These are phyloP conservation scores for Poronia punctata DNA, from an alignment of 495 filamentous ascomycete species.

Conservation along the genomic window DNA sequence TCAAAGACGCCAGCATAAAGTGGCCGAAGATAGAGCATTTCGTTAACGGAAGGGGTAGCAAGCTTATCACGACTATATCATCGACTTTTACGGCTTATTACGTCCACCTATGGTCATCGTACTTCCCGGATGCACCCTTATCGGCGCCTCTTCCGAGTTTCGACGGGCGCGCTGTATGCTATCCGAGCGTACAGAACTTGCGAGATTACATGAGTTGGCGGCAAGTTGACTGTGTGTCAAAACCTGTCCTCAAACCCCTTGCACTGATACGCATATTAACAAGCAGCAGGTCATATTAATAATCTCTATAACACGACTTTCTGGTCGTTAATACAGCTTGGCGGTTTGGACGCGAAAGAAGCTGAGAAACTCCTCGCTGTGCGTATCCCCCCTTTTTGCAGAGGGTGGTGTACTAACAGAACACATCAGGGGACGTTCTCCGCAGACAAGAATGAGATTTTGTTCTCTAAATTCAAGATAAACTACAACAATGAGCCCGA, in stretches of 20 bases:
- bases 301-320: conserved; percentile 98
- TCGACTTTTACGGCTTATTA: conserved; percentile 94
- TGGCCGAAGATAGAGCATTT: conserved; percentile 6
- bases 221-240: conserved; percentile 80
- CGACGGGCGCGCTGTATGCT: conserved; percentile 84
- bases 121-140: conserved; percentile 62
- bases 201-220: conserved; percentile 96
- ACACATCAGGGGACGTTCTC: conserved; percentile 67
- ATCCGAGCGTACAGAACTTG: conserved; percentile 70
- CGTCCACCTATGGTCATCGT: conserved; percentile 67
- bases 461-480: conserved; percentile 81
- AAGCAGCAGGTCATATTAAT: conserved; percentile 75
- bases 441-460: conserved; percentile 89
- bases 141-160: conserved; percentile 77
- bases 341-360: conserved; percentile 63
- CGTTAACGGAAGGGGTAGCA: too few relatives aligned
- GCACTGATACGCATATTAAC: background rate
- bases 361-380: conserved; percentile 76
- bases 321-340: conserved; percentile 76
- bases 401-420: conserved; percentile 4
- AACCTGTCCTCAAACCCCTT: background rate
- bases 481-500: conserved; percentile 97
- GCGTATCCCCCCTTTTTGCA: conserved; percentile 9
- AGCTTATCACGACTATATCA: conserved; percentile 81
- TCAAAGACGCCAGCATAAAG: background rate